phyloP scores from a whole-genome alignment of 192 early-diverging fungal genomes.

The Mortierella alpina region DNA sequence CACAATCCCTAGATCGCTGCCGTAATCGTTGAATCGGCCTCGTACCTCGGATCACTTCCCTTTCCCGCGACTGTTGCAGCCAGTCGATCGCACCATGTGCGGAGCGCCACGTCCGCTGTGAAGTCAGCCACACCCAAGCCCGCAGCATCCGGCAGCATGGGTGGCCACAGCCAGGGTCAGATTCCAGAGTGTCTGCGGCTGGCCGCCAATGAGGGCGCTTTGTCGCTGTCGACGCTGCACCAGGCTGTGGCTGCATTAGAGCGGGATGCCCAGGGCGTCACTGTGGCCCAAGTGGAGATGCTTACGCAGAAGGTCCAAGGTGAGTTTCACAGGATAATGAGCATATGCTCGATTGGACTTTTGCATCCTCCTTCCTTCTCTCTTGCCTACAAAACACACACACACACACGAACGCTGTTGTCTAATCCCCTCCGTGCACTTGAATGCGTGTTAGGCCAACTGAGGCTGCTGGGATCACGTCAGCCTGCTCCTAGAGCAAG shows the following conservation, averaged over 20 bases:
- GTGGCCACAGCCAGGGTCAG: constrained; percentile 5
- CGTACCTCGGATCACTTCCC: constrained; percentile 29
- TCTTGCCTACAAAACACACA: not conserved
- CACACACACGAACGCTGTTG: not conserved
- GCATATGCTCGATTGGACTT: not conserved
- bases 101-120: constrained; percentile 15
- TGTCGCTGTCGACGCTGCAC: constrained; percentile 41
- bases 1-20: constrained; percentile 21
- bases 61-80: constrained; percentile 8
- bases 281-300: constrained; percentile 36
- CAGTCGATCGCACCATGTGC: constrained; percentile 22
- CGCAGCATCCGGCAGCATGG: not conserved
- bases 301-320: constrained; percentile 40
- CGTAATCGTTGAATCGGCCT: constrained; percentile 36
- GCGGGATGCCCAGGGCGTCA: constrained; percentile 17
- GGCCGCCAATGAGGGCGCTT: constrained; percentile 22
- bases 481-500: constrained; percentile 1
- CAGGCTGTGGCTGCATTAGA: constrained; percentile 37
- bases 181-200: constrained; percentile 44
- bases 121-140: constrained; percentile 6
- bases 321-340: not conserved
- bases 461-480: constrained; percentile 17
- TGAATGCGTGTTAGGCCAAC: not conserved
- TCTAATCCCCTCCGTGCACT: not conserved
- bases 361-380: not conserved